Percentiles rank a stretch among this genome's conserved stretches.
Conservation (phyloP, 441 rosid species). For the Populus hybrid region DNA sequence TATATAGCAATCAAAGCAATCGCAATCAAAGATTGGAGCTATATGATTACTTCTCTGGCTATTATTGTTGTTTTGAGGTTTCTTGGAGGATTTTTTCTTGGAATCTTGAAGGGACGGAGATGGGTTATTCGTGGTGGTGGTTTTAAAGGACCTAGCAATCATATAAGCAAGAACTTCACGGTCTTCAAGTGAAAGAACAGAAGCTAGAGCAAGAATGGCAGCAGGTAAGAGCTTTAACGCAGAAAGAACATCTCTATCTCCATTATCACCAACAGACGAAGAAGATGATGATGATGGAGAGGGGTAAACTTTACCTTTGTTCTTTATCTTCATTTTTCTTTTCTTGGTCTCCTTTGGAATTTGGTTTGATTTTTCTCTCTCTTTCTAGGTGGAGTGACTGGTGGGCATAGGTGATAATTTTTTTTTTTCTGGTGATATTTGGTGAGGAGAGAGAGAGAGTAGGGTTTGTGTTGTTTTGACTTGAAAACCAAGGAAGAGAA, state of each 20-base stretch:
- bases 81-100: constrained; percentile 39
- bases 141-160: constrained; percentile 58
- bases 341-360: background rate
- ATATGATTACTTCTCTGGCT: background rate
- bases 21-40: constrained; percentile 44
- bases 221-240: constrained; percentile 65
- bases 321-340: constrained; percentile 56
- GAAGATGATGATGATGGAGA: constrained; percentile 39
- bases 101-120: constrained; percentile 18
- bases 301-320: constrained; percentile 84
- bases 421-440: no score
- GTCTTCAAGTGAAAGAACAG: constrained; percentile 64
- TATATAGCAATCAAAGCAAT: constrained; percentile 80
- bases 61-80: background rate
- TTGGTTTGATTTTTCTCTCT: background rate
- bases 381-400: background rate
- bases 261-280: constrained; percentile 5
- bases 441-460: background rate
- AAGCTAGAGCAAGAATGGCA: constrained; percentile 56
- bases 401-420: background rate
- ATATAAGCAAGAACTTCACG: constrained; percentile 81
- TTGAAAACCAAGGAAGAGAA: constrained; percentile 5
- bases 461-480: background rate
- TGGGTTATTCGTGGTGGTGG: constrained; percentile 25
- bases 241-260: constrained; percentile 34